Base-by-base conservation (phyloP, 306 rosid genomes). In the Datisca glomerata region DNA sequence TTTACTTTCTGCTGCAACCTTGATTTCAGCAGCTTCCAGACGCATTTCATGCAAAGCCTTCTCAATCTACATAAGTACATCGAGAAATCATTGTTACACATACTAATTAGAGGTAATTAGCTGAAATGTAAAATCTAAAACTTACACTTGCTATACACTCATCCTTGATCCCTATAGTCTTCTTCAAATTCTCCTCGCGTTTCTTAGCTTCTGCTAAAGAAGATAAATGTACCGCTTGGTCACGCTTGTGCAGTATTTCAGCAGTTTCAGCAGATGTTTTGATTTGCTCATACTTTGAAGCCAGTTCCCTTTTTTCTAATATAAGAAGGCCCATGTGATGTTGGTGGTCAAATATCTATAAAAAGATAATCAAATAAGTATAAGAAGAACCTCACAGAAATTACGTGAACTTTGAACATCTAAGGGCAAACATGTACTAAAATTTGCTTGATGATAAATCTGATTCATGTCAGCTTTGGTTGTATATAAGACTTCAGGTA, bases 271-370 rank as follows among this genome's bases (percentile, higher is more conserved):
- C 52, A 49, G 68, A 56, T 54, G 65, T 64, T 67, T 78, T 78
- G 13, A 64, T 48, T 35, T 80, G 69, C 41, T 84, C 98, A 64
- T 56, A 75, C 49, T 78, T 72, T 47, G 74, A 66, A 43, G 55
- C 41, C 70, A 73, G 56, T 45, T 78, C 91, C 53, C 70, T 84
- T 56, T 49, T 91, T 78, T 80, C 98, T 74, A 91, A 40, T 59
- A 91, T 59, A 61, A 91, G 72, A 68, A 91, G 93, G 43, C 98
- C 98, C 98, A 91, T 91, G 60, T 91, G 92, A 56, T 84, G 86
- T 58, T 84, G 96, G 66, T 72, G 98, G 44, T 91, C 82, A 21
- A 70, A 73, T 51, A 91, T 61, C 98, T 91, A 56, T 47, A 59
- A 14, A 60, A 51, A 45, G 47, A 22, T 3, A 61, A 37, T 51